Base-by-base conservation (phyloP, 2,329 filamentous ascomycete species). In the Scytalidium sp. region DNA sequence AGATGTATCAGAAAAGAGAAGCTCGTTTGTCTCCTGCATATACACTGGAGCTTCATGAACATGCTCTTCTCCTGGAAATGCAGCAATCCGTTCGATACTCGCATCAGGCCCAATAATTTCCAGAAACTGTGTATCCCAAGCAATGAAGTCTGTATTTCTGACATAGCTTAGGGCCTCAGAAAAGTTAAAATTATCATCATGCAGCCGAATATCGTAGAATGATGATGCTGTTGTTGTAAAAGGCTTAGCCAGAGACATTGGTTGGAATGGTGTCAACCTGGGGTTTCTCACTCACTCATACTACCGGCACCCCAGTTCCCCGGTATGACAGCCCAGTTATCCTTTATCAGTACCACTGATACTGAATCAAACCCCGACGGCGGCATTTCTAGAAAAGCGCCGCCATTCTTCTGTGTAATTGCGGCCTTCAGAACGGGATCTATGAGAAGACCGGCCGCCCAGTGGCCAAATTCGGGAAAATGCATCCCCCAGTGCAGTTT, bases 71-170 rank as follows among this genome's bases (percentile, higher is more conserved):
- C 43, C 43, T 1, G 52, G 45, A 13, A 58, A 51, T 13, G 36
- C 19, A 15, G 52, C 52, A 13, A 58, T 22, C 19, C 53, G 52
- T 17, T 52, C 47, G 10, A 58, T 25, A 19, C 23, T 48, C 11
- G 55, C 55, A 11, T 52, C 22, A 6, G 47, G 32, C 9, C 56
- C 56, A n/a, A 58, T 53, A 7, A 57, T 49, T 15, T 53, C 42
- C 46, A 58, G 55, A 50, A 58, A 57, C 19, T 43, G 39, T 3
- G 20, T 8, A 45, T 58, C 56, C 25, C 56, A 58, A 4, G 52
- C 55, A 11, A 58, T 45, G 43, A 58, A 58, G 19, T 58, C 46
- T 20, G 56, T 52, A n/a, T 23, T 36, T 27, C 53, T 58, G 15
- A 57, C 29, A 1, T 53, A 36, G 17, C n/a, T 19, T 40, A 46